phyloP scores from a whole-genome alignment of 805 yeast species.

The Candida xiaguanensis region DNA sequence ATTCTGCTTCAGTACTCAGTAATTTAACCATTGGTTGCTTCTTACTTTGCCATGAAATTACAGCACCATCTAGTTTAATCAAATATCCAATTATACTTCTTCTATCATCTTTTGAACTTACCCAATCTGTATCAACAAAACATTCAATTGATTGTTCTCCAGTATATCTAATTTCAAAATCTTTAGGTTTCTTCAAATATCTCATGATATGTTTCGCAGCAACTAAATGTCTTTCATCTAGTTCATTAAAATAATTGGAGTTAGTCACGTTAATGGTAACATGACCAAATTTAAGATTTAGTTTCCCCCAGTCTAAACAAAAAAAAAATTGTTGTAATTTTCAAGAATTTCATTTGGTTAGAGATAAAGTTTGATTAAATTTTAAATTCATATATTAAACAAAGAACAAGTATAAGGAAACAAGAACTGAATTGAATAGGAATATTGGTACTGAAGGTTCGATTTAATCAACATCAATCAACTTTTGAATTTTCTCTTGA shows the following conservation, averaged over 20 bases:
- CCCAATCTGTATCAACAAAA: slow-evolving; percentile 2
- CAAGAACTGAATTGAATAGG: too few relatives aligned
- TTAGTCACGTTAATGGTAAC: too few relatives aligned
- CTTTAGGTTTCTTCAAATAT: not conserved
- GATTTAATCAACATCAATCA: too few relatives aligned
- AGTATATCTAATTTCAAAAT: not conserved
- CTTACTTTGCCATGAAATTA: not conserved
- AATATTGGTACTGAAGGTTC: too few relatives aligned
- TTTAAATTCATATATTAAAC: too few relatives aligned
- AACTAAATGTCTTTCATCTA: not conserved
- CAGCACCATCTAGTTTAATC: not conserved
- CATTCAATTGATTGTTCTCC: not conserved
- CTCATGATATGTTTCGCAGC: not conserved
- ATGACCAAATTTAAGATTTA: too few relatives aligned
- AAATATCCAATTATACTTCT: not conserved
- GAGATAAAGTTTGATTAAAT: too few relatives aligned
- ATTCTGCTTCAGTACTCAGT: slow-evolving; percentile 1
- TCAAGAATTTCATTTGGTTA: too few relatives aligned
- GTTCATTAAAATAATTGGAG: not conserved
- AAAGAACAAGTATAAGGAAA: too few relatives aligned
- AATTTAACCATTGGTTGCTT: slow-evolving; percentile 1
- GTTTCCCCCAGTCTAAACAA: too few relatives aligned
- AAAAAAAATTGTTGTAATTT: too few relatives aligned
- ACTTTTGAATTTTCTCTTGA: too few relatives aligned
- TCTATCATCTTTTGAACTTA: slow-evolving; percentile 1